Base-by-base conservation (phyloP, 2,329 filamentous ascomycete species). In the Scolecobasidium constrictum region DNA sequence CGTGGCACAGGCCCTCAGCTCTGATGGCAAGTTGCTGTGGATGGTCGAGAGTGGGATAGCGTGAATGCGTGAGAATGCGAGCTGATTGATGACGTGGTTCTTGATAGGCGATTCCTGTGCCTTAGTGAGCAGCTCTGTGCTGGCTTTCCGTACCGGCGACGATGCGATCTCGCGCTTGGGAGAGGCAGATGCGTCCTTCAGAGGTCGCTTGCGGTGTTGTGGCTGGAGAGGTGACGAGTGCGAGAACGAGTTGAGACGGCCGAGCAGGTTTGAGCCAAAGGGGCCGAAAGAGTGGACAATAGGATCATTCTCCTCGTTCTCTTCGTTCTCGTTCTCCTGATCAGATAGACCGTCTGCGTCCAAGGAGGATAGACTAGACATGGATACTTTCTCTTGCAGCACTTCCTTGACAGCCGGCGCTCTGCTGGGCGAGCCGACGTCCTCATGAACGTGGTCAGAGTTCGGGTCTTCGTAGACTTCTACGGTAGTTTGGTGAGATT, bases 11-110 rank as follows among this genome's bases (percentile, higher is more conserved):
- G 26, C 35, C 46, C 56, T 58, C n/a, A 70, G 52, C 47, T 71
- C 66, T 19, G 62, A 55, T n/a, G 92, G 92, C 11, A 98, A 78
- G 56, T 94, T 85, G 59, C 78, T 81, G 66, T 95, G 72, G 45
- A 98, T 92, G 39, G 81, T 84, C 1, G 90, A 93, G 38, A 96
- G 72, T 3, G 92, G 90, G 19, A 86, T 92, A 0, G 88, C 94
- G 13, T 90, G 88, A 5, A 96, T 72, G 20, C 90, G 84, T 2
- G 92, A 95, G 62, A 86, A 98, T 22, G 92, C 92, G 21, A 98
- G 76, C 64, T 98, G 92, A 63, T 96, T 96, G 59, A 92, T 75
- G 48, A 94, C 79, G 58, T 98, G 92, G 61, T 95, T 94, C 53
- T 75, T 74, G 49, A 92, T 63, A 63, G 64, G 66, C 63, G 53